Evolutionary conservation across 495 filamentous ascomycete species (phyloP), one percentile per base, ranked within the genome.

Genomic region (Thozetella sp.): DNA sequence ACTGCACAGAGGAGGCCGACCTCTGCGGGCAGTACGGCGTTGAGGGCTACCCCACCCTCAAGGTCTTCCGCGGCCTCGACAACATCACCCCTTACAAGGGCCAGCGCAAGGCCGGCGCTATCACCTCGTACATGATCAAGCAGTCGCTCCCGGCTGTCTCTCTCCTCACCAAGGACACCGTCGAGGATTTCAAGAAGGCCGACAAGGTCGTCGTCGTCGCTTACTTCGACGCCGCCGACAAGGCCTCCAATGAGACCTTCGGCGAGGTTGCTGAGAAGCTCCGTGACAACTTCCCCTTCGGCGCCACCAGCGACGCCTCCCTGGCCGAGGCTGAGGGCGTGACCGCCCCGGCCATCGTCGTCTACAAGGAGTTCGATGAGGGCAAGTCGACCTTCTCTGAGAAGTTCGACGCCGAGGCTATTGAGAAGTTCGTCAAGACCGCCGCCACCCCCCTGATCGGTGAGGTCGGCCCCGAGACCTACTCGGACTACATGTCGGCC

Each of bases 111-210:
- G 87, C 93, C 51, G 89, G 87, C 70, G 88, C 93, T 51, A 97
- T 99, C 75, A 88, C 96, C 40, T 99, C 95, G 23, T 98, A 97
- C 82, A 99, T 99, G 95, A 90, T 90, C 72, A 99, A 99, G 84
- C 96, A 99, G 80, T 90, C 90, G 20, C 87, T 99, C 56, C 95
- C 95, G 26, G 91, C 95, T 54, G 93, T 99, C 55, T 97, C 94
- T 1, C 71, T 82, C 48, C 79, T 98, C 48, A 88, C 82, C 65
- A 84, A 87, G 63, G 90, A 95, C 54, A 91, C 88, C 56, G 78
- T 97, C 24, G 91, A 93, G 67, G 93, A 97, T 56, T 96, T 98
- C 86, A 98, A 98, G 90, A 93, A 90, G 55, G 85, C 93, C 72
- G 95, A 99, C 77, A 97, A 97, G 82, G 92, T 98, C 58, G 95